Conservation (phyloP, 371 early-diverging fungal species). For the Polyrhizophydium stewartii region DNA sequence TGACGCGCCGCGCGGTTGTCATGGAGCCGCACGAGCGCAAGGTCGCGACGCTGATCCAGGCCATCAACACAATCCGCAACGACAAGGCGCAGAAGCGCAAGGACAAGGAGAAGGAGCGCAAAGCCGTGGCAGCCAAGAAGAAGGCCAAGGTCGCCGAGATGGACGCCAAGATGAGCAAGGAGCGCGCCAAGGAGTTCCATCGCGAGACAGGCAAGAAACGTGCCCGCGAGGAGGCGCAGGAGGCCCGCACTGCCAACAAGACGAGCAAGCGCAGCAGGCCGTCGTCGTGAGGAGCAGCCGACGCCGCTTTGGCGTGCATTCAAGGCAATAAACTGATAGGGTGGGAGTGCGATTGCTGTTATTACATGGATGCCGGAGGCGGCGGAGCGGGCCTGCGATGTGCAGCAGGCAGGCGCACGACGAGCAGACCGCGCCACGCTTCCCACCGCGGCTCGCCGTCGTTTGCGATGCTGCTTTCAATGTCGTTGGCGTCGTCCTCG, state of each 20-base stretch:
- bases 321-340: too few relatives aligned
- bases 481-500: neutral
- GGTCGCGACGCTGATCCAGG: constrained; percentile 74
- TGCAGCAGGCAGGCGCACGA: too few relatives aligned
- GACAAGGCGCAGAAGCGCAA: constrained; percentile 78
- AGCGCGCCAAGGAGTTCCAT: constrained; percentile 21
- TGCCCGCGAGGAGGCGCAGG: constrained; percentile 5
- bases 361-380: too few relatives aligned
- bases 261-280: too few relatives aligned
- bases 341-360: too few relatives aligned
- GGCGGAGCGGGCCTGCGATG: too few relatives aligned
- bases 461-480: too few relatives aligned
- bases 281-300: too few relatives aligned
- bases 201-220: constrained; percentile 19
- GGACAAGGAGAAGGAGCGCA: constrained; percentile 36
- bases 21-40: constrained; percentile 86
- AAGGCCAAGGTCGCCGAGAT: constrained; percentile 16
- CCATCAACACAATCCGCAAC: constrained; percentile 80
- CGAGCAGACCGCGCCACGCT: too few relatives aligned
- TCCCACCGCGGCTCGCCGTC: too few relatives aligned
- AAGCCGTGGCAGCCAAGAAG: constrained; percentile 22
- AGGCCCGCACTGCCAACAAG: too few relatives aligned
- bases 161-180: constrained; percentile 14
- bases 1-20: constrained; percentile 79
- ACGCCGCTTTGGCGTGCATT: too few relatives aligned